Conservation (phyloP, 2,329 filamentous ascomycete species). For the Epichloe bromicola region DNA sequence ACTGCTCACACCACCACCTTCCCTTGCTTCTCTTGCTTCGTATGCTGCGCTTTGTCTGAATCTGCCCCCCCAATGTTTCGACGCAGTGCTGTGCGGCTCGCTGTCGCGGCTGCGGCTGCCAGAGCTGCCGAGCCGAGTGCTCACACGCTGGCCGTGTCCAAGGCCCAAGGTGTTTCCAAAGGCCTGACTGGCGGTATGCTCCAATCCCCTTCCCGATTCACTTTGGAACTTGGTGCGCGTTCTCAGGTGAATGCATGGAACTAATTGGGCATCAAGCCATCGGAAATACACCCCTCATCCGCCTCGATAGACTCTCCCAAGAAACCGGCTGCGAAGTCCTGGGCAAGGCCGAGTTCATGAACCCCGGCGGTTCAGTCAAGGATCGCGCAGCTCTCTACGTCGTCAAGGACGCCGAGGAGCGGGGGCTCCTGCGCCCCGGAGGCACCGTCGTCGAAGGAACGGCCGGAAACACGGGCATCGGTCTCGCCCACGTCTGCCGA, state of each 20-base stretch:
- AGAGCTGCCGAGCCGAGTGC: slow-evolving; percentile 34
- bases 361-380: slow-evolving; percentile 92
- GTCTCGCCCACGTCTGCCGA: slow-evolving; percentile 90
- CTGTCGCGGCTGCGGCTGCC: slow-evolving; percentile 39
- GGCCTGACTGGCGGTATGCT: slow-evolving; percentile 67
- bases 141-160: slow-evolving; percentile 60
- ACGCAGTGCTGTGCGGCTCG: slow-evolving; percentile 53
- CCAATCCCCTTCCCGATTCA: neutral
- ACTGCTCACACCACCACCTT: neutral
- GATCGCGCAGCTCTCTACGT: slow-evolving; percentile 92
- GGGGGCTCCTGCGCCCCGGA: slow-evolving; percentile 66
- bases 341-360: slow-evolving; percentile 97
- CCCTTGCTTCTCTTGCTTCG: neutral
- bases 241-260: neutral
- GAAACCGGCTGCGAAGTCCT: slow-evolving; percentile 89
- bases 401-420: slow-evolving; percentile 84
- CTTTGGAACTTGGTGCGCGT: neutral
- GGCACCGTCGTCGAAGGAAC: slow-evolving; percentile 96
- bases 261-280: slow-evolving; percentile 49
- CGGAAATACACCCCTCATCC: slow-evolving; percentile 91
- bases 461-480: slow-evolving; percentile 95
- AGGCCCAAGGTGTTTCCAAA: slow-evolving; percentile 65
- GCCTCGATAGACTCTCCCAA: slow-evolving; percentile 74
- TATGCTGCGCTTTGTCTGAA: neutral
- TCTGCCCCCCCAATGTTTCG: slow-evolving; percentile 46